phyloP scores from a whole-genome alignment of 345 rosid species.

The Linum tenue region DNA sequence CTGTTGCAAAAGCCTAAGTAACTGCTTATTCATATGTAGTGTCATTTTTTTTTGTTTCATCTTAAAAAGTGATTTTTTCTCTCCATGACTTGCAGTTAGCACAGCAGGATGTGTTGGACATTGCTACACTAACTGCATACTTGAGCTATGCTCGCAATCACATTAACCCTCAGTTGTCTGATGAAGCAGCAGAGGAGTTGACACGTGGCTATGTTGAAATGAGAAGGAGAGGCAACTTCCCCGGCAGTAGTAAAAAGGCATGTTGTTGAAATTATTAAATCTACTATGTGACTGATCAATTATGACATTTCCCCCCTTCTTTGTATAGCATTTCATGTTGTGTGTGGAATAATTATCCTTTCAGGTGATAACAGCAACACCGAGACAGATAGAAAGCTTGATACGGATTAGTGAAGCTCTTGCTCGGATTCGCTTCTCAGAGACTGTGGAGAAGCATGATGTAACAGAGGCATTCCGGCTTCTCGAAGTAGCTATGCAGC shows the following conservation, averaged over 20 bases:
- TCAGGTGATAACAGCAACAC: constrained; percentile 98
- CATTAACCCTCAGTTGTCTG: constrained; percentile 76
- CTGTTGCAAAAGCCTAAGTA: background rate
- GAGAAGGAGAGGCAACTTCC: constrained; percentile 90
- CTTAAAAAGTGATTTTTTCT: background rate
- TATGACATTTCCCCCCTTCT: background rate
- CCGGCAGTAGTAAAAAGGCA: constrained; percentile 94
- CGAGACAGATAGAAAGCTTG: constrained; percentile 94
- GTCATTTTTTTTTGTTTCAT: background rate
- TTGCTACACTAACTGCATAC: constrained; percentile 67
- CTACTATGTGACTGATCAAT: background rate
- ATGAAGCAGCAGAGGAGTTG: constrained; percentile 94
- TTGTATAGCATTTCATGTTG: background rate
- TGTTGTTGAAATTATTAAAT: background rate
- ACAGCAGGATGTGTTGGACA: constrained; percentile 62
- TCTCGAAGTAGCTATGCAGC: constrained; percentile 96
- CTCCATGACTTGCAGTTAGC: constrained; percentile 43
- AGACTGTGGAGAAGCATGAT: constrained; percentile 73
- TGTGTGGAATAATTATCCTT: constrained; percentile 2
- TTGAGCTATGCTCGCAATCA: constrained; percentile 84
- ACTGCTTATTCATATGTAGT: background rate
- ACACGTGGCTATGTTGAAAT: constrained; percentile 83
- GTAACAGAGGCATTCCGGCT: constrained; percentile 87
- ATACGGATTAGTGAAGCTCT: constrained; percentile 95
- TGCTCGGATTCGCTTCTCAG: constrained; percentile 94